A percentile compares a stretch with the other conserved stretches of the same genome.
phyloP scores from a whole-genome alignment of 306 rosid genomes.

The Oemleria cerasiformis region DNA sequence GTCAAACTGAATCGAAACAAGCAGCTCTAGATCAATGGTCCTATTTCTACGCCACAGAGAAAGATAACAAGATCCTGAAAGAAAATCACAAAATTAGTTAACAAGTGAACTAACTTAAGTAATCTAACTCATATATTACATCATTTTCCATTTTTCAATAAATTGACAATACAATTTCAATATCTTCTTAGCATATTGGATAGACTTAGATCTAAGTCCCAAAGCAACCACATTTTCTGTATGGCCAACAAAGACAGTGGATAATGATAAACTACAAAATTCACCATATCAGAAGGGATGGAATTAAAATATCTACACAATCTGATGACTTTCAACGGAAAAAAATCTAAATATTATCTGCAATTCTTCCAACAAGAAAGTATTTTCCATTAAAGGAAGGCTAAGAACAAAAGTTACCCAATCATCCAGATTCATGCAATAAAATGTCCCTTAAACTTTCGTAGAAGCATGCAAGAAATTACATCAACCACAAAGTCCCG shows the following conservation, averaged over 20 bases:
- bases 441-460: conserved; percentile 1
- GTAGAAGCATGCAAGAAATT: conserved; percentile 18
- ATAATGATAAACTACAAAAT: neutral
- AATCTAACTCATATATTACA: neutral
- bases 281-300: neutral
- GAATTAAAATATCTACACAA: conserved; percentile 8
- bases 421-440: conserved; percentile 13
- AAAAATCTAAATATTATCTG: neutral
- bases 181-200: neutral
- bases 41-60: conserved; percentile 68
- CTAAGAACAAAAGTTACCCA: conserved; percentile 19
- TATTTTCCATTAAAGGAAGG: neutral
- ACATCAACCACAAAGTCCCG: conserved; percentile 7
- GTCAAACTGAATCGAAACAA: conserved; percentile 64
- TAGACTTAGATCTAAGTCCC: neutral
- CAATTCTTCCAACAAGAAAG: neutral
- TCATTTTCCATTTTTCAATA: neutral
- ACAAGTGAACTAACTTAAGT: neutral
- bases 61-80: conserved; percentile 68
- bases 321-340: neutral
- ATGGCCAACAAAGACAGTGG: neutral
- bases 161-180: conserved; percentile 14
- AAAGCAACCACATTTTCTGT: neutral
- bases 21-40: conserved; percentile 54
- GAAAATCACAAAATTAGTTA: conserved; percentile 2